Evolutionary conservation across 208 protist genomes (phyloP).

Genomic region (Leishmania guyanensis): DNA sequence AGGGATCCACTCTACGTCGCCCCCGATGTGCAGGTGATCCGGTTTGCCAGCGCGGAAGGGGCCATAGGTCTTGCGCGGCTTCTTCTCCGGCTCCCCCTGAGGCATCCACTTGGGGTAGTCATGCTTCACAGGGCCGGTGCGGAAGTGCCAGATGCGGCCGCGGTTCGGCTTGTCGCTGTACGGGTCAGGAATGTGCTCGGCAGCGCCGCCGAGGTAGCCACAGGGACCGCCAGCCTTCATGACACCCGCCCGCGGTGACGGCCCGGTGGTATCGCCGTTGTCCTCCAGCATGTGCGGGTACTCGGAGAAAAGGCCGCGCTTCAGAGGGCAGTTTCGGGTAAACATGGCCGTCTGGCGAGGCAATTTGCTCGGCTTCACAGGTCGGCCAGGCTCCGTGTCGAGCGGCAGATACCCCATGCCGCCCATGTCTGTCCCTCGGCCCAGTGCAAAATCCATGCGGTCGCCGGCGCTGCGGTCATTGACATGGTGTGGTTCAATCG

Average conservation of each 20-base stretch:
- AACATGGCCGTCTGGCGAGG: slow-evolving; percentile 51
- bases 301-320: slow-evolving; percentile 77
- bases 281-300: slow-evolving; percentile 84
- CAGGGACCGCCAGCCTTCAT: slow-evolving; percentile 73
- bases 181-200: slow-evolving; percentile 84
- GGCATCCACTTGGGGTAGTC: slow-evolving; percentile 86
- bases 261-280: slow-evolving; percentile 19
- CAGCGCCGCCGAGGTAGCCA: slow-evolving; percentile 68
- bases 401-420: slow-evolving; percentile 59
- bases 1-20: slow-evolving; percentile 82
- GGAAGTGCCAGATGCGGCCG: slow-evolving; percentile 79
- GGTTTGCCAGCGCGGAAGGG: slow-evolving; percentile 82
- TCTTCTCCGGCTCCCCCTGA: slow-evolving; percentile 60
- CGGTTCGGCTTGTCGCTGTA: slow-evolving; percentile 72
- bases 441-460: slow-evolving; percentile 85
- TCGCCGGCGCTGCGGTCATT: slow-evolving; percentile 65
- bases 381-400: slow-evolving; percentile 69
- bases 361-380: slow-evolving; percentile 40
- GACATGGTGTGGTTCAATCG: slow-evolving; percentile 59
- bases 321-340: slow-evolving; percentile 79
- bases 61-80: slow-evolving; percentile 52
- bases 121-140: slow-evolving; percentile 64
- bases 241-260: slow-evolving; percentile 39
- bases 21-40: slow-evolving; percentile 48
- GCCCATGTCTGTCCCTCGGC: slow-evolving; percentile 58